Percentiles rank a stretch among this genome's conserved stretches.
These are phyloP conservation scores for Gamsiella multidivaricata DNA, from an alignment of 192 early-diverging fungal genomes.

Conservation along the genomic window DNA sequence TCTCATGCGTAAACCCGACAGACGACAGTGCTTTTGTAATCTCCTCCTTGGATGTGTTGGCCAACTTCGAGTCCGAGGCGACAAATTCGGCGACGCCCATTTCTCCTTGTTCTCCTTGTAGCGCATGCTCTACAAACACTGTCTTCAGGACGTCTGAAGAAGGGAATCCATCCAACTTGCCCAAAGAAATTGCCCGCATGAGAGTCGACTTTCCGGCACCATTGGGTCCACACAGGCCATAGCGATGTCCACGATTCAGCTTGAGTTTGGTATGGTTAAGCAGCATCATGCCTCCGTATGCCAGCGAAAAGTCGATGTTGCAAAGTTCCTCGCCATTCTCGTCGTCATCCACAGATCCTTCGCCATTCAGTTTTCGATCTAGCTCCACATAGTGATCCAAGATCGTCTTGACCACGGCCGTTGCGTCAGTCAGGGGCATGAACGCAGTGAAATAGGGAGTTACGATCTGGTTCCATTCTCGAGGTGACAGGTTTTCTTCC, in stretches of 20 bases:
- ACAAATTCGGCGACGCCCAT: conserved; percentile 72
- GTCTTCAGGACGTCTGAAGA: conserved; percentile 75
- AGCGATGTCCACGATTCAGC: conserved; percentile 79
- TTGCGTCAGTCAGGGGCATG: conserved; percentile 61
- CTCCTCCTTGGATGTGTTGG: conserved; percentile 57
- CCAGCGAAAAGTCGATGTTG: conserved; percentile 77
- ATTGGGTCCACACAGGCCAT: conserved; percentile 85
- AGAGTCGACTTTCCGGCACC: conserved; percentile 86
- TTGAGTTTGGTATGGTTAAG: conserved; percentile 70
- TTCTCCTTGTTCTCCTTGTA: conserved; percentile 74
- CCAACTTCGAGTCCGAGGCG: conserved; percentile 58
- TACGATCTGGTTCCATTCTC: conserved; percentile 69
- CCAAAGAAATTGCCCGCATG: conserved; percentile 82
- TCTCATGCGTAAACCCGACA: conserved; percentile 74
- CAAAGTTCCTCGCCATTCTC: conserved; percentile 65
- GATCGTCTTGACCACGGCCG: conserved; percentile 52
- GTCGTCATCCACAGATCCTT: conserved; percentile 56
- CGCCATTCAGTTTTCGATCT: conserved; percentile 53
- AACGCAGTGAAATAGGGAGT: conserved; percentile 66
- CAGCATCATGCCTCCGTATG: conserved; percentile 82
- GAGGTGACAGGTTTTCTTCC: conserved; percentile 65
- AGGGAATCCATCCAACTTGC: conserved; percentile 83
- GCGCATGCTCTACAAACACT: conserved; percentile 79
- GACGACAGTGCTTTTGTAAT: conserved; percentile 59
- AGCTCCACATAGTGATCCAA: conserved; percentile 43